A percentile compares a stretch with the other conserved stretches of the same genome.
phyloP scores from a whole-genome alignment of 2,329 filamentous ascomycete species.

The Venturia carpophila region DNA sequence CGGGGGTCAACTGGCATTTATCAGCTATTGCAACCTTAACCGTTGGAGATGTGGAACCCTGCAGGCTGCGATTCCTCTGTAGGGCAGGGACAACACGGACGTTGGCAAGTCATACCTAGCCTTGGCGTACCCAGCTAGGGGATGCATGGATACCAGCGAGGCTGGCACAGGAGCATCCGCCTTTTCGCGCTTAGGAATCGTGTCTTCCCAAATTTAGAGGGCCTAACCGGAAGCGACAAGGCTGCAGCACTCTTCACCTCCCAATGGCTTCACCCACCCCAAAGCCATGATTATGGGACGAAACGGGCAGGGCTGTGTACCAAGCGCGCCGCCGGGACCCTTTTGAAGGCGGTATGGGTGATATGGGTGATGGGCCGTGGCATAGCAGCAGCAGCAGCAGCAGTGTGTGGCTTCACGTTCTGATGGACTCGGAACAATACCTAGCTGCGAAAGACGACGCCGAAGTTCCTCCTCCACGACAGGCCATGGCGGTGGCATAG shows the following conservation, averaged over 20 bases:
- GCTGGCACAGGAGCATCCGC: constrained; percentile 8
- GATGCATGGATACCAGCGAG: constrained; percentile 10
- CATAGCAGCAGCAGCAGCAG: background rate
- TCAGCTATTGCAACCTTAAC: constrained; percentile 8
- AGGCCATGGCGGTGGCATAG: background rate
- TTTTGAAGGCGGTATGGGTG: constrained; percentile 5
- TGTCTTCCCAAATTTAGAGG: constrained; percentile 14
- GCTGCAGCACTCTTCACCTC: constrained; percentile 14
- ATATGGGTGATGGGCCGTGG: background rate
- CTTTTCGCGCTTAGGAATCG: constrained; percentile 14
- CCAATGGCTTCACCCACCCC: constrained; percentile 3
- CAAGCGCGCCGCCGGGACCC: background rate
- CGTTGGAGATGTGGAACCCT: constrained; percentile 6
- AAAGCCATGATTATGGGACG: constrained; percentile 1
- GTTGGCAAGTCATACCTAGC: constrained; percentile 1
- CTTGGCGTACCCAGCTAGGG: background rate
- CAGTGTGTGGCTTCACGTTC: background rate
- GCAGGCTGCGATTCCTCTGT: constrained; percentile 8
- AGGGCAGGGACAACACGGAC: constrained; percentile 10
- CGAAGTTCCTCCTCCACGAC: constrained; percentile 3
- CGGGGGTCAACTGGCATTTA: constrained; percentile 6
- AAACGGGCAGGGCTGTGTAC: constrained; percentile 15
- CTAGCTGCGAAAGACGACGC: background rate
- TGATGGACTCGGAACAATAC: background rate
- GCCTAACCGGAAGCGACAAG: constrained; percentile 6